Percentiles rank a stretch among this genome's conserved stretches.
These are phyloP conservation scores for Actinomortierella ambigua DNA, from an alignment of 371 early-diverging fungal species.

Conservation along the genomic window DNA sequence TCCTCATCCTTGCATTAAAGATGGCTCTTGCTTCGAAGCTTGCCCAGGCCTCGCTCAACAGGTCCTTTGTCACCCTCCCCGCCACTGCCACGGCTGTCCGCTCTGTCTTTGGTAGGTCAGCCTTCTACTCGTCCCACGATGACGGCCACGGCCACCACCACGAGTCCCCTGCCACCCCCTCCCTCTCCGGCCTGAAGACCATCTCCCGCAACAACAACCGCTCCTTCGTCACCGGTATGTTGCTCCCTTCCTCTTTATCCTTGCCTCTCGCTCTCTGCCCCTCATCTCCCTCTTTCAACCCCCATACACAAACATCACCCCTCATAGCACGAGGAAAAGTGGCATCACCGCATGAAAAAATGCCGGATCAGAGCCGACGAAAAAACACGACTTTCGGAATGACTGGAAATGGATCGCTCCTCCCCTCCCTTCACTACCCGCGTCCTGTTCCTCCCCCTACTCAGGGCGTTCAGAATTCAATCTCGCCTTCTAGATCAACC, in stretches of 20 bases:
- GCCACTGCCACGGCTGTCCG: slow-evolving; percentile 31
- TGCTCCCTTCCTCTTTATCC: not conserved
- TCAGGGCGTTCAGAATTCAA: no score
- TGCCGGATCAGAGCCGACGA: no score
- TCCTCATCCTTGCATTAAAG: slow-evolving; percentile 15
- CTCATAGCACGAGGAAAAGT: no score
- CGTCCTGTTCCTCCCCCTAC: no score
- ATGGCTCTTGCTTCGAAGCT: slow-evolving; percentile 39
- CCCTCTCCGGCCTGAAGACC: slow-evolving; percentile 29
- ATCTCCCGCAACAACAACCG: slow-evolving; percentile 33
- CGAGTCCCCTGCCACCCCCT: slow-evolving; percentile 32
- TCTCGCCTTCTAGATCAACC: no score
- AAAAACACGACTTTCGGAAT: no score
- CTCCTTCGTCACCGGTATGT: slow-evolving; percentile 39
- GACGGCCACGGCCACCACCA: slow-evolving; percentile 32
- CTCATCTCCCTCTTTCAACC: not conserved
- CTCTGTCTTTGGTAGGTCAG: slow-evolving; percentile 25
- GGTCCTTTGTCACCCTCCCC: slow-evolving; percentile 37
- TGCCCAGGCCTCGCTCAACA: slow-evolving; percentile 37
- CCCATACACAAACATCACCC: no score
- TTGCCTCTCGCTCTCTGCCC: not conserved
- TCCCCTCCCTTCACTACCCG: no score
- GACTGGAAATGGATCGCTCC: no score
- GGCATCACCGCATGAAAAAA: no score
- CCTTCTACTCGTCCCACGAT: slow-evolving; percentile 20